A percentile compares a stretch with the other conserved stretches of the same genome.
Evolutionary conservation across 1,284 basidiomycete species (phyloP).

Genomic region (Fistulinella staudtii): DNA sequence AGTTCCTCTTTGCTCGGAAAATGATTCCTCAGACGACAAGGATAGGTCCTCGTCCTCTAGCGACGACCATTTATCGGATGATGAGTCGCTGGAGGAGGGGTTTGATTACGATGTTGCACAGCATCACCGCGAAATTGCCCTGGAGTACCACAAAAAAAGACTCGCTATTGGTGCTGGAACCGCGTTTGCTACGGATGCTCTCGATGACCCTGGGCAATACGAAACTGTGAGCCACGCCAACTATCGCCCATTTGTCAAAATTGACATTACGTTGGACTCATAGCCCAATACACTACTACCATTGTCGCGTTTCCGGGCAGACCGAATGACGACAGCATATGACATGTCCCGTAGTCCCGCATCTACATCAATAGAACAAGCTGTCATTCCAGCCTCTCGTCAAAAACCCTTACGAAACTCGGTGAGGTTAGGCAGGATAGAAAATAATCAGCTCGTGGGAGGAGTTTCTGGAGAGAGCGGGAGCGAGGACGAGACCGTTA

Average conservation of each 20-base stretch:
- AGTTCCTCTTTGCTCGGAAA: constrained; percentile 24
- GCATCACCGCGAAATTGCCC: constrained; percentile 69
- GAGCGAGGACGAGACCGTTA: constrained; percentile 51
- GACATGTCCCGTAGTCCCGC: constrained; percentile 32
- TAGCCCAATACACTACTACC: constrained; percentile 38
- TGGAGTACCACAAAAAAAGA: constrained; percentile 65
- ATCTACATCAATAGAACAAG: constrained; percentile 43
- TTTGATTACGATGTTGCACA: constrained; percentile 56
- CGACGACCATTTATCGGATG: constrained; percentile 26
- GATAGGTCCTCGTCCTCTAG: constrained; percentile 15
- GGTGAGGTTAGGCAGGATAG: constrained; percentile 59
- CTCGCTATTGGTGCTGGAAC: constrained; percentile 50
- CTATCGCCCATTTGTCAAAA: neutral
- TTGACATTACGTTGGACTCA: constrained; percentile 6
- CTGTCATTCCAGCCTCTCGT: constrained; percentile 49
- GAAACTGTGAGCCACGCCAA: constrained; percentile 39
- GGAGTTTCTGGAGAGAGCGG: constrained; percentile 52
- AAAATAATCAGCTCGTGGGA: constrained; percentile 52
- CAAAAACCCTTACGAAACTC: constrained; percentile 52
- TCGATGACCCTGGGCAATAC: constrained; percentile 41
- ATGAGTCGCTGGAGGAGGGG: constrained; percentile 41
- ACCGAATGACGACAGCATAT: constrained; percentile 46
- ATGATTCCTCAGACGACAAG: constrained; percentile 6
- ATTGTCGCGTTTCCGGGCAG: constrained; percentile 61
- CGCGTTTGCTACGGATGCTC: constrained; percentile 44